Conservation (phyloP, 2,329 filamentous ascomycete species). For the Fusarium oxysporum region DNA sequence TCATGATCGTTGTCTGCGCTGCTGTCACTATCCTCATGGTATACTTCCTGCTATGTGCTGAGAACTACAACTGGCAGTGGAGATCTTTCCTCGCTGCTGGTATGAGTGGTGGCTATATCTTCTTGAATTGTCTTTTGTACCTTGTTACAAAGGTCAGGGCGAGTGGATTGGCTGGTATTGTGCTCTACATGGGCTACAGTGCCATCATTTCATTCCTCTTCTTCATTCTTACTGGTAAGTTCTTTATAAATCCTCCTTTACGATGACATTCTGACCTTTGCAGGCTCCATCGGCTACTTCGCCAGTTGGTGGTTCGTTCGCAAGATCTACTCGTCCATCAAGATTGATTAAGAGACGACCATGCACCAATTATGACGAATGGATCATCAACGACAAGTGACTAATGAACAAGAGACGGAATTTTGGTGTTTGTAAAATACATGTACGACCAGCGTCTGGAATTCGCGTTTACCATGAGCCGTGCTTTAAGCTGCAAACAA, state of each 20-base stretch:
- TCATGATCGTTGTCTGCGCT: slow-evolving; percentile 96
- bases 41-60: slow-evolving; percentile 94
- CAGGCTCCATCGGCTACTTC: slow-evolving; percentile 95
- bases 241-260: neutral
- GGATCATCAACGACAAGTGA: slow-evolving; percentile 21
- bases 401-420: slow-evolving; percentile 38
- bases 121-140: slow-evolving; percentile 90
- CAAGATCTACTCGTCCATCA: slow-evolving; percentile 97
- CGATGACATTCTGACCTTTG: slow-evolving; percentile 29
- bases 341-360: slow-evolving; percentile 78
- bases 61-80: slow-evolving; percentile 99
- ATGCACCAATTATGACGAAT: slow-evolving; percentile 4
- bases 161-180: slow-evolving; percentile 83
- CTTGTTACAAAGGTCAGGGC: slow-evolving; percentile 90
- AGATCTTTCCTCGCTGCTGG: slow-evolving; percentile 91
- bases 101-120: slow-evolving; percentile 91
- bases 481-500: neutral
- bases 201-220: slow-evolving; percentile 89
- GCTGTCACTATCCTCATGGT: slow-evolving; percentile 93
- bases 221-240: slow-evolving; percentile 92
- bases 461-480: slow-evolving; percentile 24
- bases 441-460: slow-evolving; percentile 48
- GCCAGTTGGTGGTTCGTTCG: slow-evolving; percentile 94
- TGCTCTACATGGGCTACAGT: slow-evolving; percentile 95
- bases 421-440: slow-evolving; percentile 47